These are phyloP conservation scores for Phalaenopsis hybrid DNA, from an alignment of 116 monocot genomes.

Conservation along the genomic window DNA sequence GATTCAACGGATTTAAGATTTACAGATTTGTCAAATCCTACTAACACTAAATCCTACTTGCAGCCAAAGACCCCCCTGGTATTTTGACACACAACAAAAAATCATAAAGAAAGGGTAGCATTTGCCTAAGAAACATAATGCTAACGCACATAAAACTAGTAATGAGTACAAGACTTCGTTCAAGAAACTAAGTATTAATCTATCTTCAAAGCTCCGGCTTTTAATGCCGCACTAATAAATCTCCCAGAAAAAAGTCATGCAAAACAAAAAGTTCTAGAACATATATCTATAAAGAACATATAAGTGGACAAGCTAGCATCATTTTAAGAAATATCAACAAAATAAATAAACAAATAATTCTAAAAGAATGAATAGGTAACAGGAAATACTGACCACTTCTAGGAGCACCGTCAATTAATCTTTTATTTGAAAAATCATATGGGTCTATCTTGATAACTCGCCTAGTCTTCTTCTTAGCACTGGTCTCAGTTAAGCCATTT, in stretches of 20 bases:
- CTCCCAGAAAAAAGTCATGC: neutral
- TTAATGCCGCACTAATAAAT: neutral
- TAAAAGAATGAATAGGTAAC: neutral
- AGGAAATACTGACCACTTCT: conserved; percentile 27
- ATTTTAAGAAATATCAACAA: neutral
- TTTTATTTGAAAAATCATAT: conserved; percentile 80
- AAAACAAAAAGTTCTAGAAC: neutral
- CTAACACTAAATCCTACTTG: too few species aligned
- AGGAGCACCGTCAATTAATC: conserved; percentile 43
- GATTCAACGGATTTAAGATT: neutral
- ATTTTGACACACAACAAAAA: neutral
- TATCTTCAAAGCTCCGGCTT: neutral
- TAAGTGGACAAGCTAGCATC: neutral
- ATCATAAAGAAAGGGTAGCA: neutral
- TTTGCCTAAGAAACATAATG: neutral
- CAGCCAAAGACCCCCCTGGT: neutral
- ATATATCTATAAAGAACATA: neutral
- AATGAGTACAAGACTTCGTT: neutral
- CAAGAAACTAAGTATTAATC: neutral
- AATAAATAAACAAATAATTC: neutral
- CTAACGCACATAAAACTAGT: neutral
- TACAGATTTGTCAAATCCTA: too few species aligned
- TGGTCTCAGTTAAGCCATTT: conserved; percentile 20
- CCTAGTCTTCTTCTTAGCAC: conserved; percentile 48
- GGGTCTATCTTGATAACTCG: conserved; percentile 69